phyloP scores from a whole-genome alignment of 768 basidiomycete species.

The Nidula microcarpa region DNA sequence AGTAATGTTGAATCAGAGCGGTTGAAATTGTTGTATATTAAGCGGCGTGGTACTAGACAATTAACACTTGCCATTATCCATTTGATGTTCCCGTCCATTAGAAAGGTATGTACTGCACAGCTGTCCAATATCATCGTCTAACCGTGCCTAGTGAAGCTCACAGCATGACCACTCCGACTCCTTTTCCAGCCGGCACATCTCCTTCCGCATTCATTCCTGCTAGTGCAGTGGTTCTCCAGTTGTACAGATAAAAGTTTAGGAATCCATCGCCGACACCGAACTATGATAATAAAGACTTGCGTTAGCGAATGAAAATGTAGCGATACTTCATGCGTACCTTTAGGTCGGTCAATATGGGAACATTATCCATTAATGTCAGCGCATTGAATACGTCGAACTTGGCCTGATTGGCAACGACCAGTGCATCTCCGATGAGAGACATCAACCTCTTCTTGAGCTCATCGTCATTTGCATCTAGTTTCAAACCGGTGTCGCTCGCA shows the following conservation, averaged over 20 bases:
- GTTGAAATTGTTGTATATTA: neutral
- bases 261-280: slow-evolving; percentile 93
- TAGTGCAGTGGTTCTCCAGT: slow-evolving; percentile 84
- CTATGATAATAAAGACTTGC: slow-evolving; percentile 31
- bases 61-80: neutral
- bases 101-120: neutral
- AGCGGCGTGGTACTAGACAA: neutral
- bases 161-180: slow-evolving; percentile 94
- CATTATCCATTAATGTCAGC: slow-evolving; percentile 93
- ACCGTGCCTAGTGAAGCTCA: slow-evolving; percentile 22
- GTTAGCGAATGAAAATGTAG: slow-evolving; percentile 3
- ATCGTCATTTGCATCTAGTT: slow-evolving; percentile 57
- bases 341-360: slow-evolving; percentile 73
- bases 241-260: slow-evolving; percentile 91
- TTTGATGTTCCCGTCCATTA: neutral
- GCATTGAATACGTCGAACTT: slow-evolving; percentile 98
- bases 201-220: slow-evolving; percentile 64
- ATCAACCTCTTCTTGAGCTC: slow-evolving; percentile 67
- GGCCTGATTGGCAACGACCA: slow-evolving; percentile 77
- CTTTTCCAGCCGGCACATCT: slow-evolving; percentile 60
- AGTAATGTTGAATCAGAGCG: neutral
- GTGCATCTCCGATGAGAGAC: slow-evolving; percentile 72
- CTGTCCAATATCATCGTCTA: slow-evolving; percentile 6
- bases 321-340: slow-evolving; percentile 47
- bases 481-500: slow-evolving; percentile 74